phyloP scores from a whole-genome alignment of 2,329 filamentous ascomycete genomes.

The Microdochium bolleyi region DNA sequence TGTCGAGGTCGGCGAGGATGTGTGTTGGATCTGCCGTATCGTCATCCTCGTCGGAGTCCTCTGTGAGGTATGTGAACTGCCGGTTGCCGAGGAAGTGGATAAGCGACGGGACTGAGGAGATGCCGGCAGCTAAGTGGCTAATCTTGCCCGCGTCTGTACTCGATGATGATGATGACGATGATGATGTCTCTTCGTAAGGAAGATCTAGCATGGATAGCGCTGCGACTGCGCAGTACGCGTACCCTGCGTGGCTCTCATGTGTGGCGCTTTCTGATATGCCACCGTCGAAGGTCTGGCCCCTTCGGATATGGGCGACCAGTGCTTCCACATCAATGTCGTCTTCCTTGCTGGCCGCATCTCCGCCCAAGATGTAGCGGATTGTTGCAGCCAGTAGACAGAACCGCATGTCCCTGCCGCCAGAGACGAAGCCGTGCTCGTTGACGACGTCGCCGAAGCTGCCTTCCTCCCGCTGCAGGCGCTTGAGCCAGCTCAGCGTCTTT shows the following conservation, averaged over 20 bases:
- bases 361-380: constrained; percentile 74
- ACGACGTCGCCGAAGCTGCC: constrained; percentile 88
- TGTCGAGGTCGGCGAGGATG: constrained; percentile 21
- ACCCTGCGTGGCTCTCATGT: constrained; percentile 83
- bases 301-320: constrained; percentile 63
- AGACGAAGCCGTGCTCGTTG: constrained; percentile 47
- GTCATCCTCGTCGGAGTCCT: constrained; percentile 33
- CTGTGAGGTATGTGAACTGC: constrained; percentile 52
- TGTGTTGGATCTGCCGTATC: constrained; percentile 17
- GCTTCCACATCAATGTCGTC: constrained; percentile 68
- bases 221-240: constrained; percentile 81
- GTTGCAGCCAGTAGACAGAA: constrained; percentile 81
- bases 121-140: constrained; percentile 25
- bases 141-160: constrained; percentile 10
- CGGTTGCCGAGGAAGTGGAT: constrained; percentile 53
- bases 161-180: constrained; percentile 9
- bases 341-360: constrained; percentile 46
- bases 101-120: constrained; percentile 27
- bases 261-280: constrained; percentile 72
- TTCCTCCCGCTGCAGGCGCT: constrained; percentile 66
- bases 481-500: constrained; percentile 67
- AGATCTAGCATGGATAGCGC: constrained; percentile 70
- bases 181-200: constrained; percentile 28
- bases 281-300: constrained; percentile 73
- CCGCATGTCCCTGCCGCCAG: constrained; percentile 76